Evolutionary conservation across 345 rosid species (phyloP).

Genomic region (Ceriops zippeliana): DNA sequence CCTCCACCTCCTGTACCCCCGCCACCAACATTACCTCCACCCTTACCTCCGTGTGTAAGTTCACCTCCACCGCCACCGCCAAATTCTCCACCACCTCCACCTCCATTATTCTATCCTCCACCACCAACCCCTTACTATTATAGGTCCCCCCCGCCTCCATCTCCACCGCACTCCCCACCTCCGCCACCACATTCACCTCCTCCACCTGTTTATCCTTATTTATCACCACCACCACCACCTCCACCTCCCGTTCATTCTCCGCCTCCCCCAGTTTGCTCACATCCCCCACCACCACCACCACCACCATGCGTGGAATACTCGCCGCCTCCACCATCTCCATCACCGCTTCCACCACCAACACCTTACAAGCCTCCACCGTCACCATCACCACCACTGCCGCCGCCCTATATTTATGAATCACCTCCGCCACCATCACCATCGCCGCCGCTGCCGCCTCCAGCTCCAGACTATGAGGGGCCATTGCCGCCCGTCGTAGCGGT

Average conservation of each 20-base stretch:
- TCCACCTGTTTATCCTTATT: constrained; percentile 33
- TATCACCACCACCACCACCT: constrained; percentile 58
- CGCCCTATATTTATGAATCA: constrained; percentile 9
- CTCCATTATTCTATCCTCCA: constrained; percentile 41
- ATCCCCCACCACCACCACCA: constrained; percentile 47
- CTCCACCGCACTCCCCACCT: constrained; percentile 33
- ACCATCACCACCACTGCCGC: constrained; percentile 22
- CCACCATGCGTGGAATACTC: constrained; percentile 30
- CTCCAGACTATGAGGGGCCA: constrained; percentile 77
- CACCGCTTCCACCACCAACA: constrained; percentile 33
- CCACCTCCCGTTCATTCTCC: constrained; percentile 44
- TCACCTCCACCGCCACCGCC: constrained; percentile 36
- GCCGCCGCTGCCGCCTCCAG: constrained; percentile 59
- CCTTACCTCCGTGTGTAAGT: constrained; percentile 15
- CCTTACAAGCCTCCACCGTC: constrained; percentile 19
- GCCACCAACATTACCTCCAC: constrained; percentile 30
- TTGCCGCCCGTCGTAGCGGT: constrained; percentile 78
- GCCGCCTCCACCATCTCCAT: constrained; percentile 36
- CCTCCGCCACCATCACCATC: constrained; percentile 37
- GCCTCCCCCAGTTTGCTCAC: constrained; percentile 42
- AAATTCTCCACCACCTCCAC: constrained; percentile 28
- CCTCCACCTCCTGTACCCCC: constrained; percentile 37
- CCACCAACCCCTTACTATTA: constrained; percentile 40
- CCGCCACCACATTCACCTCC: constrained; percentile 23
- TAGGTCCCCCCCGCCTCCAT: constrained; percentile 53